These are phyloP conservation scores for Phellinidium pouzarii DNA, from an alignment of 1,284 basidiomycete species.

Conservation along the genomic window DNA sequence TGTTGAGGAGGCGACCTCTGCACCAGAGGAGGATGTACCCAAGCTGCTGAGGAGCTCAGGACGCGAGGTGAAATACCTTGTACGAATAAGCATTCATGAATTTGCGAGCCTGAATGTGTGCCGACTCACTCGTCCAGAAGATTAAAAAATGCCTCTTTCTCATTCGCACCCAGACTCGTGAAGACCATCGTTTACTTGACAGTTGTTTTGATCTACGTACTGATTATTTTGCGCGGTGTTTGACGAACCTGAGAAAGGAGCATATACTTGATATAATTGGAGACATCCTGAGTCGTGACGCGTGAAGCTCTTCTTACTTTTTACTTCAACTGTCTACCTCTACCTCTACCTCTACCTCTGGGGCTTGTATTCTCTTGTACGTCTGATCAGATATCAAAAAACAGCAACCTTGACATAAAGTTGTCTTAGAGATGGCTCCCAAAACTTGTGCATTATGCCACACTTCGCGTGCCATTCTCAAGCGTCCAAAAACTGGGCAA, in stretches of 20 bases:
- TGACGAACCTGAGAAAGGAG: too few relatives aligned
- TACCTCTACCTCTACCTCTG: too few relatives aligned
- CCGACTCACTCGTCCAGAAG: conserved; percentile 63
- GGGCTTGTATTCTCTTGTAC: too few relatives aligned
- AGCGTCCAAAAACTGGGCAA: conserved; percentile 95
- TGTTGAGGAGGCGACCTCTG: conserved; percentile 1
- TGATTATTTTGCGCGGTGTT: too few relatives aligned
- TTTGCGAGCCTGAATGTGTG: background rate
- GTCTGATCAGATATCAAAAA: too few relatives aligned
- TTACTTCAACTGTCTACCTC: too few relatives aligned
- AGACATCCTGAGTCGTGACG: too few relatives aligned
- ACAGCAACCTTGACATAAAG: too few relatives aligned
- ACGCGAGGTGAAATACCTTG: conserved; percentile 65
- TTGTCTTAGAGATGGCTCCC: conserved; percentile 67
- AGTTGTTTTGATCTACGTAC: background rate
- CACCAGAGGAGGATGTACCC: conserved; percentile 16
- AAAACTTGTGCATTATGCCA: conserved; percentile 70
- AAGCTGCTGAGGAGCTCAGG: conserved; percentile 47
- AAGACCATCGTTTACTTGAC: conserved; percentile 65
- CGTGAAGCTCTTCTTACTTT: too few relatives aligned
- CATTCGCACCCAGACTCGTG: conserved; percentile 50
- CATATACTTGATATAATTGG: too few relatives aligned
- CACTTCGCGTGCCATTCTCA: conserved; percentile 78
- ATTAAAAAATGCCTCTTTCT: conserved; percentile 74
- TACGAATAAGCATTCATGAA: background rate